phyloP scores from a whole-genome alignment of 176 grass and related monocot species.

The Carex pumila region DNA sequence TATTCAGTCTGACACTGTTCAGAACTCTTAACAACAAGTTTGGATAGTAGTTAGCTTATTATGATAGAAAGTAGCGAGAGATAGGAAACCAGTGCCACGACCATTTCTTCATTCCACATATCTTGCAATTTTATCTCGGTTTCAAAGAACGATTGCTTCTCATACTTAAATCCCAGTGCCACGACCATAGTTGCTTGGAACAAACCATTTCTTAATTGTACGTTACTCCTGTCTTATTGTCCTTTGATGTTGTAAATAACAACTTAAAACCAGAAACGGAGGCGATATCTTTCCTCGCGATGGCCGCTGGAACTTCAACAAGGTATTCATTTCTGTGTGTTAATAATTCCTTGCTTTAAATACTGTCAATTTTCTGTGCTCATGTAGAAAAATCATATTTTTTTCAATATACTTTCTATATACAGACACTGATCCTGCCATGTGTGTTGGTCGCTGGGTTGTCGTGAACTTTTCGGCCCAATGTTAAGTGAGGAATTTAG shows the following conservation, averaged over 20 bases:
- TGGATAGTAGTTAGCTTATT: too few species aligned
- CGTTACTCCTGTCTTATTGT: background rate
- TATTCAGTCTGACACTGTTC: background rate
- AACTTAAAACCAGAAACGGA: constrained; percentile 71
- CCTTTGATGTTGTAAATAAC: background rate
- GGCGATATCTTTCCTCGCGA: constrained; percentile 59
- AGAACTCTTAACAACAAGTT: too few species aligned
- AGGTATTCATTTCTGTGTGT: constrained; percentile 29
- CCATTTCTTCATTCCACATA: background rate
- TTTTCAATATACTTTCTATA: background rate
- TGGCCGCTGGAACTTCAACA: constrained; percentile 95
- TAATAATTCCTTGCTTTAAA: background rate
- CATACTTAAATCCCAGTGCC: background rate
- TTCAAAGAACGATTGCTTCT: background rate
- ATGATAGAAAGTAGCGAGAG: background rate
- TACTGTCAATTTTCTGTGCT: background rate
- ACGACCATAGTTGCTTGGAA: background rate
- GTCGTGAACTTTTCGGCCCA: constrained; percentile 87
- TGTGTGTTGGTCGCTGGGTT: constrained; percentile 44
- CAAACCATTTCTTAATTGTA: background rate
- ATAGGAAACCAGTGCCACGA: background rate
- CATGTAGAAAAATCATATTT: background rate
- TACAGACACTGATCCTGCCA: constrained; percentile 56
- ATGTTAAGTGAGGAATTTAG: constrained; percentile 43
- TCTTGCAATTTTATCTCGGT: background rate